Evolutionary conservation across 805 yeast genomes (phyloP).

Genomic region (Candida railenensis): DNA sequence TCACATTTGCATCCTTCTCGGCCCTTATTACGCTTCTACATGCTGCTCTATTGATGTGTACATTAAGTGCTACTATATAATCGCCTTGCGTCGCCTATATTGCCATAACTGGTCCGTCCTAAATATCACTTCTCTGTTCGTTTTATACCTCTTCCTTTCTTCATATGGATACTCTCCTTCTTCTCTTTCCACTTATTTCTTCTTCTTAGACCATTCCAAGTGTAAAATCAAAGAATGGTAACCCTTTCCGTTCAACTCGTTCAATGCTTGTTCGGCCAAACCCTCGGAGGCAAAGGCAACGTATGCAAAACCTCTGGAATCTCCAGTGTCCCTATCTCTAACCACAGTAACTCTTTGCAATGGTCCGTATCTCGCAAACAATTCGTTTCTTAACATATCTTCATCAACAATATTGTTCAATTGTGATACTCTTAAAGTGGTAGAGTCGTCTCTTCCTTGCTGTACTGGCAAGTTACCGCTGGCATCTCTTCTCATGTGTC

Average conservation of each 20-base stretch:
- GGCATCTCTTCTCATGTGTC: constrained; percentile 46
- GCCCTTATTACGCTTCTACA: no score
- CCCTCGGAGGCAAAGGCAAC: constrained; percentile 71
- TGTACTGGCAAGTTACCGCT: constrained; percentile 38
- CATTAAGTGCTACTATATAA: constrained; percentile 1
- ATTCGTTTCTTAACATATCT: constrained; percentile 69
- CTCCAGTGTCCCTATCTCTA: constrained; percentile 89
- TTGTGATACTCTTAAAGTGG: constrained; percentile 88
- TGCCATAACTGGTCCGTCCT: not conserved
- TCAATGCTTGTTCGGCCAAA: constrained; percentile 76
- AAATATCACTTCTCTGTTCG: not conserved
- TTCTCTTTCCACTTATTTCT: constrained; percentile 21
- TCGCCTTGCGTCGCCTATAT: constrained; percentile 2
- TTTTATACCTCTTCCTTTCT: not conserved
- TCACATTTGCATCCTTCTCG: no score
- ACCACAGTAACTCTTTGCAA: constrained; percentile 78
- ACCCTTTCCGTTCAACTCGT: constrained; percentile 83
- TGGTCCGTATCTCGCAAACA: constrained; percentile 66
- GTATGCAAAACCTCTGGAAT: constrained; percentile 94
- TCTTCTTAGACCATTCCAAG: constrained; percentile 48
- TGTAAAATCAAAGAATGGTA: constrained; percentile 78
- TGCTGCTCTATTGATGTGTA: no score
- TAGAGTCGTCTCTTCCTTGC: constrained; percentile 71
- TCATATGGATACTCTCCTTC: not conserved
- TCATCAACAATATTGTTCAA: constrained; percentile 84